Conservation (phyloP, 441 rosid species). For the Codiaeum variegatum region DNA sequence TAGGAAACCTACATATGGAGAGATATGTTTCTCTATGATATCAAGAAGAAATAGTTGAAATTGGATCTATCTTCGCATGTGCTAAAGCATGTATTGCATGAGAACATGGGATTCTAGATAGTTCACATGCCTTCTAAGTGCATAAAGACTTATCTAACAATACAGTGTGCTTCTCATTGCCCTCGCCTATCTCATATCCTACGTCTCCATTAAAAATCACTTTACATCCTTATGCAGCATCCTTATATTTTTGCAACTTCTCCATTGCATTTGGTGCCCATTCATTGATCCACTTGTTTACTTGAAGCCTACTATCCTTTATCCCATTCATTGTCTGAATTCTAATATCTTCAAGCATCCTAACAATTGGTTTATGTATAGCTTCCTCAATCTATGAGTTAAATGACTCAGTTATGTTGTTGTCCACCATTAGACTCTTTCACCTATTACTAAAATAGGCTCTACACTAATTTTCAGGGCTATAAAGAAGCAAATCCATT, state of each 20-base stretch:
- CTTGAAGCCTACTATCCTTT: neutral
- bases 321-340: neutral
- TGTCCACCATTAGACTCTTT: neutral
- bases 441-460: neutral
- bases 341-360: neutral
- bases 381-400: neutral
- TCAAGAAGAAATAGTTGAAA: no score
- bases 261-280: neutral
- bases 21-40: no score
- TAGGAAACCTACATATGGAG: no score
- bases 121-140: neutral
- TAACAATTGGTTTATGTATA: neutral
- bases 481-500: no score
- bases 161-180: neutral
- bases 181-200: neutral
- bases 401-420: neutral
- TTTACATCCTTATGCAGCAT: accelerated
- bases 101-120: neutral
- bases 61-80: no score
- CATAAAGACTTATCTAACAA: neutral
- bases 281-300: neutral
- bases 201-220: neutral
- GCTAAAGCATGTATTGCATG: neutral
- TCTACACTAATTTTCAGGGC: neutral
- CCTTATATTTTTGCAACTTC: no score